Evolutionary conservation across 139 green algal species (phyloP).

Genomic region (Ettlia oleoabundans): DNA sequence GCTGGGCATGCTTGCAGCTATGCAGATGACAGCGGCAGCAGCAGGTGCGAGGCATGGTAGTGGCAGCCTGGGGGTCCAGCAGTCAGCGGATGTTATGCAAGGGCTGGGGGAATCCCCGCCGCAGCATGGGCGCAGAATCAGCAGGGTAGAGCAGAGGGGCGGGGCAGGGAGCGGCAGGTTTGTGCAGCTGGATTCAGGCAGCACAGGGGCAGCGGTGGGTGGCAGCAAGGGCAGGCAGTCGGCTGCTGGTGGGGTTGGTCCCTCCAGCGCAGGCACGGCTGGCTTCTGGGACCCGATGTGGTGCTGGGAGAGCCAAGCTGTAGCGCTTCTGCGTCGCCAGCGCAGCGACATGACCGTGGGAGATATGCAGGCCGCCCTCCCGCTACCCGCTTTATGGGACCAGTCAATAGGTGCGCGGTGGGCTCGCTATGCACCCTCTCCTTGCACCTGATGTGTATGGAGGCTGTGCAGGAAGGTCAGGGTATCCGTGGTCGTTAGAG

Average conservation of each 20-base stretch:
- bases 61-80: background rate
- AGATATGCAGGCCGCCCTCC: background rate
- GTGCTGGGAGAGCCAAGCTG: background rate
- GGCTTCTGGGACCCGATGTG: slow-evolving; percentile 13
- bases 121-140: background rate
- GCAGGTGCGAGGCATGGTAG: background rate
- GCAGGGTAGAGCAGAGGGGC: background rate
- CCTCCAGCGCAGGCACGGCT: background rate
- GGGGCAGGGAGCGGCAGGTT: background rate
- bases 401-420: background rate
- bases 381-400: background rate
- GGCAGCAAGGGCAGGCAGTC: background rate
- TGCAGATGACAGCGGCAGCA: too few relatives aligned
- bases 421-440: background rate
- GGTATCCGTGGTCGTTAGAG: too few relatives aligned
- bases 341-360: background rate
- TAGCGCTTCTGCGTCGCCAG: background rate
- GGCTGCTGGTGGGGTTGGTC: background rate
- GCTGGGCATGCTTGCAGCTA: too few relatives aligned
- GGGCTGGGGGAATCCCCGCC: background rate
- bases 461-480: too few relatives aligned
- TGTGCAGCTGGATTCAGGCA: background rate
- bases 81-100: background rate
- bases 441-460: background rate
- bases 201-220: background rate